These are phyloP conservation scores for Orobanche coerulescens DNA, from an alignment of 257 asterid species.

Conservation along the genomic window DNA sequence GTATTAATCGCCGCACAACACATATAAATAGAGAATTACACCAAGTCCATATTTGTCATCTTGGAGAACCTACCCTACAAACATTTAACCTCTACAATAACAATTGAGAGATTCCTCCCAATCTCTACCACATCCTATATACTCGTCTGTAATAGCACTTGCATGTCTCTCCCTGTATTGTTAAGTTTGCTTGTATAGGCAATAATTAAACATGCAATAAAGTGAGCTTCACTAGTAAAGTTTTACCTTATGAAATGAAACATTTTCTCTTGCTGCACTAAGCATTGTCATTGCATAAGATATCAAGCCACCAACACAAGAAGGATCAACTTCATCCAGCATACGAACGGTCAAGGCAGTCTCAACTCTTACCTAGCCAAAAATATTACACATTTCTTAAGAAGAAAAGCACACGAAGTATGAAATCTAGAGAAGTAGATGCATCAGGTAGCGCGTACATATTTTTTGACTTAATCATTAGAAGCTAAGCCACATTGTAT, in stretches of 20 bases:
- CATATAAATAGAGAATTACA: too few species aligned
- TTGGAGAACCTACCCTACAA: too few species aligned
- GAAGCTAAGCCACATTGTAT: constrained; percentile 14
- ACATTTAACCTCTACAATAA: too few species aligned
- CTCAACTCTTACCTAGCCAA: constrained; percentile 80
- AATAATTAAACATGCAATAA: too few species aligned
- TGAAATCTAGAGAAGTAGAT: too few species aligned
- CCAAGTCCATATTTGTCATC: too few species aligned
- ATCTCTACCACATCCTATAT: too few species aligned
- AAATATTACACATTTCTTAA: constrained; percentile 21
- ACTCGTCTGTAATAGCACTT: too few species aligned
- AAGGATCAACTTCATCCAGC: constrained; percentile 90
- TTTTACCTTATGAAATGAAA: constrained; percentile 77
- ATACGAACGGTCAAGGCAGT: constrained; percentile 90
- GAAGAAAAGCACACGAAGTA: constrained; percentile 5
- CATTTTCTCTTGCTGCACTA: constrained; percentile 65
- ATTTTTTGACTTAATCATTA: constrained; percentile 4
- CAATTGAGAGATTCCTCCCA: too few species aligned
- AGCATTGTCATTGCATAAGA: constrained; percentile 92
- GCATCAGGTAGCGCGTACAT: constrained; percentile 21
- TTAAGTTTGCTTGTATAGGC: too few species aligned
- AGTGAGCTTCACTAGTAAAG: background rate
- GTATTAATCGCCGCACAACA: too few species aligned
- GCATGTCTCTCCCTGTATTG: too few species aligned
- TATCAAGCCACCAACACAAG: constrained; percentile 88